Evolutionary conservation across 768 basidiomycete species (phyloP).

Genomic region (Daedalea quercina): DNA sequence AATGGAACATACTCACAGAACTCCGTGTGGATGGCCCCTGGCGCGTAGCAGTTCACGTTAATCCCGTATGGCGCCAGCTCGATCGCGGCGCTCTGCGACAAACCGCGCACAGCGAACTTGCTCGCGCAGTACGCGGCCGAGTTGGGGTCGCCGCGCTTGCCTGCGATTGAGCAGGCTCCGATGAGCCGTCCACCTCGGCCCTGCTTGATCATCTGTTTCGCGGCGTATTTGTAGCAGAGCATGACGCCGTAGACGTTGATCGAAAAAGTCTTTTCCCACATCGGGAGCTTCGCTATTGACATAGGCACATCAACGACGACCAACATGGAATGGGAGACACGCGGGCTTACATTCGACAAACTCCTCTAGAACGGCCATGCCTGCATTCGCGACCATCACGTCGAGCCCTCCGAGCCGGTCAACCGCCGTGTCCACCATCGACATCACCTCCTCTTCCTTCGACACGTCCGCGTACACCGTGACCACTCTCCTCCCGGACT

Average conservation of each 20-base stretch:
- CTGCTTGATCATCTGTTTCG: slow-evolving; percentile 32
- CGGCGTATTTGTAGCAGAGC: slow-evolving; percentile 36
- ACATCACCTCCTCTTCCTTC: slow-evolving; percentile 32
- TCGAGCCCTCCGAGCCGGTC: slow-evolving; percentile 36
- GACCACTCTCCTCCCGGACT: slow-evolving; percentile 15
- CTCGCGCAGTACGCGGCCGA: slow-evolving; percentile 19
- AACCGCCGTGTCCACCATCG: slow-evolving; percentile 27
- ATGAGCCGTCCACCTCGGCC: slow-evolving; percentile 34
- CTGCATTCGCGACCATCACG: slow-evolving; percentile 31
- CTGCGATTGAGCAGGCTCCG: slow-evolving; percentile 24
- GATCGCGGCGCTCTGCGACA: slow-evolving; percentile 23
- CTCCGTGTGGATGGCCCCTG: slow-evolving; percentile 18
- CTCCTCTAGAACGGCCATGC: slow-evolving; percentile 12
- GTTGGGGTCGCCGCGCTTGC: slow-evolving; percentile 12
- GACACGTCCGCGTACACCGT: slow-evolving; percentile 34
- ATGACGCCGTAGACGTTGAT: slow-evolving; percentile 37
- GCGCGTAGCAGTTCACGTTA: slow-evolving; percentile 24
- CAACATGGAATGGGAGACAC: not conserved
- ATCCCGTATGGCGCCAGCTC: slow-evolving; percentile 20
- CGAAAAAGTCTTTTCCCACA: slow-evolving; percentile 15
- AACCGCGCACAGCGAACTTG: slow-evolving; percentile 24
- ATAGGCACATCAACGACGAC: not conserved
- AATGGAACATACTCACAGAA: slow-evolving; percentile 10
- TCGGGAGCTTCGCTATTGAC: not conserved
- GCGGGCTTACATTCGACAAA: slow-evolving; percentile 6